These are phyloP conservation scores for Apiotrichum veenhuisii DNA, from an alignment of 1,284 basidiomycete species.

Conservation along the genomic window DNA sequence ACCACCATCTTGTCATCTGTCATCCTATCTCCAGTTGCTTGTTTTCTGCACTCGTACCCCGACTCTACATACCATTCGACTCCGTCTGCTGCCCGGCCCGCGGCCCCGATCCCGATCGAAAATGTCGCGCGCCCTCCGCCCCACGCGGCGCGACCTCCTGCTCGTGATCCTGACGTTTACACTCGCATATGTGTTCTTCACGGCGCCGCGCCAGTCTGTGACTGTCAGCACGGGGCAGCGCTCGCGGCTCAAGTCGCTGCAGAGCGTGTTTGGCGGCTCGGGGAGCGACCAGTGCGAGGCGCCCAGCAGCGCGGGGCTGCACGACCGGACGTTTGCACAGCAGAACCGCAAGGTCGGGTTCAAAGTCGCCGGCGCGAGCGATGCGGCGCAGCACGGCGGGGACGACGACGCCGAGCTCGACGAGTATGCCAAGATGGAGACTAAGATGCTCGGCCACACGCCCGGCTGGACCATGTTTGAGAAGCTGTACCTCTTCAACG, in stretches of 20 bases:
- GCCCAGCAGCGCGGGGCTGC: not conserved
- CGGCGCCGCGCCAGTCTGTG: not conserved
- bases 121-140: conserved; percentile 24
- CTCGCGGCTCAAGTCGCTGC: not conserved
- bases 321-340: conserved; percentile 8
- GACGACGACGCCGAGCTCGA: conserved; percentile 33
- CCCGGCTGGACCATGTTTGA: conserved; percentile 49
- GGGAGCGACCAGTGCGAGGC: not conserved
- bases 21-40: no score
- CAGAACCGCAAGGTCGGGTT: conserved; percentile 15
- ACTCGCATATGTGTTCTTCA: conserved; percentile 39
- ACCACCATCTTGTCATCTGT: no score
- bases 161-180: conserved; percentile 40
- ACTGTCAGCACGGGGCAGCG: no score
- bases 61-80: no score
- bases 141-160: conserved; percentile 43
- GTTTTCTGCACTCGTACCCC: no score
- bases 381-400: conserved; percentile 13
- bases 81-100: no score
- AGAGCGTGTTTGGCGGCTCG: not conserved
- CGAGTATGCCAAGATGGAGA: conserved; percentile 25
- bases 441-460: conserved; percentile 35
- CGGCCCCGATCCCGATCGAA: no score
- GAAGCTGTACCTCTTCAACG: conserved; percentile 65
- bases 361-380: not conserved